Conservation (phyloP, 345 rosid species). For the Cardamine chenopodiifolia region DNA sequence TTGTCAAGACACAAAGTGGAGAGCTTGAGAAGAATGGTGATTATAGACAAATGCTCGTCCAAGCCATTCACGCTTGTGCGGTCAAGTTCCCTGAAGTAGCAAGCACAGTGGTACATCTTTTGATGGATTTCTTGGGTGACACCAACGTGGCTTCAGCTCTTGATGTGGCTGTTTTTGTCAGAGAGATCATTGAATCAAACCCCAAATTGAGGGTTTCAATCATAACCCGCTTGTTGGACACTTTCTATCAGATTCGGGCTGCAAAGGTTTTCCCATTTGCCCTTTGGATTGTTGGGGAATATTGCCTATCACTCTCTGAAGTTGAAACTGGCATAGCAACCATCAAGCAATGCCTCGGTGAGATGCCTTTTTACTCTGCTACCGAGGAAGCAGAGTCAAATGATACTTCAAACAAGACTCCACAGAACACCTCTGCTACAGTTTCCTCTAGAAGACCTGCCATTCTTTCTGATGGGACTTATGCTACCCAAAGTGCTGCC, state of each 20-base stretch:
- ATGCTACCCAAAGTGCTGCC: conserved; percentile 87
- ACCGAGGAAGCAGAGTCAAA: conserved; percentile 69
- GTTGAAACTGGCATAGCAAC: conserved; percentile 74
- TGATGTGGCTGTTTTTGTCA: conserved; percentile 75
- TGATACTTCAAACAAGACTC: conserved; percentile 60
- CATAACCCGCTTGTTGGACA: conserved; percentile 75
- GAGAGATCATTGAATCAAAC: conserved; percentile 83
- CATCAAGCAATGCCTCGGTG: conserved; percentile 87
- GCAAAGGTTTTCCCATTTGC: conserved; percentile 81
- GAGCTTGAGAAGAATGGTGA: conserved; percentile 90
- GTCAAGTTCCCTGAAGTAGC: conserved; percentile 91
- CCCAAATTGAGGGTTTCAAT: conserved; percentile 77
- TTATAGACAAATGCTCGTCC: conserved; percentile 86
- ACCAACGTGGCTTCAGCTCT: conserved; percentile 79
- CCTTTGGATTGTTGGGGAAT: conserved; percentile 89
- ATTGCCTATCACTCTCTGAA: conserved; percentile 77
- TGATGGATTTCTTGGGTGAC: conserved; percentile 93
- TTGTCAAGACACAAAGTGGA: conserved; percentile 78
- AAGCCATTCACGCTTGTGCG: conserved; percentile 86
- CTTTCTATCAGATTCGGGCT: conserved; percentile 82
- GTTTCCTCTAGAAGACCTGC: conserved; percentile 83
- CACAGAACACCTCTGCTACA: conserved; percentile 49
- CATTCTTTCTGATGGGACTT: conserved; percentile 86
- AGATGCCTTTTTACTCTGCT: conserved; percentile 66
- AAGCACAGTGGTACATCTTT: conserved; percentile 79